Base-by-base conservation (phyloP, 345 rosid genomes). In the Lepidium africanum region DNA sequence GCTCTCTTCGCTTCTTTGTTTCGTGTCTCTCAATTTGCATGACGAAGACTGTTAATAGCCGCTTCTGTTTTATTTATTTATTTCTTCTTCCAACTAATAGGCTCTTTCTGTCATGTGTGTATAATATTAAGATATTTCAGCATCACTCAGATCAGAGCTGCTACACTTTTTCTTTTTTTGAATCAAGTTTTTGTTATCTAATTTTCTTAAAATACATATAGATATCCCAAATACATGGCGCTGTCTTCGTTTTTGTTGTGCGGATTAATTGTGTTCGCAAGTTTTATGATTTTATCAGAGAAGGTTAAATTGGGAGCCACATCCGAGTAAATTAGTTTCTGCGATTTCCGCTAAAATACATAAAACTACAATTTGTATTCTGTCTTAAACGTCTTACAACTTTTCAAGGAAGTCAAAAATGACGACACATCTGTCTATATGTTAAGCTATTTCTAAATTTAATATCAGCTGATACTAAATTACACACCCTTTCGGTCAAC, bases 21-120 rank as follows among this genome's bases (percentile, higher is more conserved):
- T 33, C 41, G 59, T 7, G 21, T 42, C 36, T 32, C 61, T 56
- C 25, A 10, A 23, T 48, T 21, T 40, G 12, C 38, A 65, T 11
- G 65, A 72, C 60, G 19, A 42, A 58, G 49, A 73, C 61, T 58
- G 16, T 63, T 49, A 30, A 40, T 64, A 65, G 15, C 17, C 65
- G 21, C 54, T 48, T 49, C 5, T 49, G 35, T 72, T 30, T 30
- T 30, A 30, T 30, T 30, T 5, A 30, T 30, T 30, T 30, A 30
- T 30, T 30, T 6, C 33, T 30, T 30, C 33, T 30, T 30, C 7
- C 33, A 5, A 59, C 57, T 49, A 38, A 40, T 64, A 65, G 15
- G 27, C 65, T 41, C n/a, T 46, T 48, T 49, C 5, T 49, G 35
- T 64, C 71, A 65, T 56, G 11, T 65, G 61, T 73, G 36, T 66